Evolutionary conservation across 2,329 filamentous ascomycete species (phyloP).

Genomic region (Xylariaceae sp.): DNA sequence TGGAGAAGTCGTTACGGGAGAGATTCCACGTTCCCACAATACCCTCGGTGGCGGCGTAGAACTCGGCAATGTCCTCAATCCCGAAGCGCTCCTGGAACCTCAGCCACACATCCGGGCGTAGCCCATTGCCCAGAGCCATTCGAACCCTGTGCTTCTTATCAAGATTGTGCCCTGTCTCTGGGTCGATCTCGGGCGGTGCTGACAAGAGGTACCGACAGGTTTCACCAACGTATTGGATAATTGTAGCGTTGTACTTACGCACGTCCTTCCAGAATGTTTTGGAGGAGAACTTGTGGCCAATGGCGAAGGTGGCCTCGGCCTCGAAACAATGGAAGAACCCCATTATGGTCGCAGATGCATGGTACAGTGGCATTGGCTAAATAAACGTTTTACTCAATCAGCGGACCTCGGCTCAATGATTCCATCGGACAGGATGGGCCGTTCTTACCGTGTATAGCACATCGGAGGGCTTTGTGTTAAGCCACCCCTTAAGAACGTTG

Average conservation of each 20-base stretch:
- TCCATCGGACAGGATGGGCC: neutral
- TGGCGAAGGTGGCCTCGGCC: constrained; percentile 59
- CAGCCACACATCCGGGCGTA: constrained; percentile 82
- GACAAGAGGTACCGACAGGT: constrained; percentile 77
- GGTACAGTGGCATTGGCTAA: constrained; percentile 83
- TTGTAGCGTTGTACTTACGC: constrained; percentile 63
- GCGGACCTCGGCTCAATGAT: neutral
- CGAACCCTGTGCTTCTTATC: constrained; percentile 71
- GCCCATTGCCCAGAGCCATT: constrained; percentile 75
- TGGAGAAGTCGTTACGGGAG: constrained; percentile 63
- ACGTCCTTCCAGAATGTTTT: constrained; percentile 72
- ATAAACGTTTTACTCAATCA: constrained; percentile 6
- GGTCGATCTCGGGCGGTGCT: constrained; percentile 56
- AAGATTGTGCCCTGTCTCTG: constrained; percentile 58
- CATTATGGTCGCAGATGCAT: constrained; percentile 70
- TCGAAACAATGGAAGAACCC: constrained; percentile 59
- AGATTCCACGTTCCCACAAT: constrained; percentile 66
- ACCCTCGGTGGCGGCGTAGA: constrained; percentile 76
- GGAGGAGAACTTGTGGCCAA: constrained; percentile 75
- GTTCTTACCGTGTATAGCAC: constrained; percentile 65
- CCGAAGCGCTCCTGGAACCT: constrained; percentile 76
- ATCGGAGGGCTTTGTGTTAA: constrained; percentile 57
- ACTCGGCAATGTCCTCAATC: constrained; percentile 68
- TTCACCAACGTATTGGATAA: constrained; percentile 84
- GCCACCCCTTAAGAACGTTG: constrained; percentile 49